A percentile compares a stretch with the other conserved stretches of the same genome.
phyloP scores from a whole-genome alignment of 805 yeast genomes.

The Scheffersomyces ergatensis region DNA sequence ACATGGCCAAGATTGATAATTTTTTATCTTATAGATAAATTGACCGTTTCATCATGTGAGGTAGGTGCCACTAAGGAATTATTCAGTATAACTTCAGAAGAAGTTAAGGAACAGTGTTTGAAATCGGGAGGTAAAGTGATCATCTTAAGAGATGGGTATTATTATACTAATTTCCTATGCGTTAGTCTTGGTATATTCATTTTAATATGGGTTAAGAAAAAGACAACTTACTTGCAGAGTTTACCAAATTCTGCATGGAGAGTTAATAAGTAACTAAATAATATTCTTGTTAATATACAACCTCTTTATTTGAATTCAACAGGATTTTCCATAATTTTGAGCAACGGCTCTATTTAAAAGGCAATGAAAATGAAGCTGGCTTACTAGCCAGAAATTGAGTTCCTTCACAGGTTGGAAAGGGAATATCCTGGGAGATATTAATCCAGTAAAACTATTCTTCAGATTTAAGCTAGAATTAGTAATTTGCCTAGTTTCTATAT shows the following conservation, averaged over 20 bases:
- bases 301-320: too few relatives aligned
- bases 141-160: slow-evolving; percentile 76
- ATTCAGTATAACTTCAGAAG: slow-evolving; percentile 20
- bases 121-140: slow-evolving; percentile 54
- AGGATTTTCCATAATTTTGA: too few relatives aligned
- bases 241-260: slow-evolving; percentile 81
- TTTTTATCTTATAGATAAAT: slow-evolving; percentile 72
- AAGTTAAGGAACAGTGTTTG: slow-evolving; percentile 49
- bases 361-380: too few relatives aligned
- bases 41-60: slow-evolving; percentile 65
- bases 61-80: slow-evolving; percentile 8
- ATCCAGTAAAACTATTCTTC: too few relatives aligned
- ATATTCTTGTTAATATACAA: background rate
- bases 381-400: too few relatives aligned
- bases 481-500: too few relatives aligned
- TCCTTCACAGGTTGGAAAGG: too few relatives aligned
- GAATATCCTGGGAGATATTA: too few relatives aligned
- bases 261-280: slow-evolving; percentile 24
- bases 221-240: slow-evolving; percentile 63
- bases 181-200: slow-evolving; percentile 61
- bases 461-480: too few relatives aligned
- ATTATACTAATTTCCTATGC: slow-evolving; percentile 71
- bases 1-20: slow-evolving; percentile 94
- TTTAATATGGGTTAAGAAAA: slow-evolving; percentile 65
- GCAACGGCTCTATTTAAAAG: too few relatives aligned